Conservation (phyloP, 1,284 basidiomycete species). For the Fomitopsis schrenkii region DNA sequence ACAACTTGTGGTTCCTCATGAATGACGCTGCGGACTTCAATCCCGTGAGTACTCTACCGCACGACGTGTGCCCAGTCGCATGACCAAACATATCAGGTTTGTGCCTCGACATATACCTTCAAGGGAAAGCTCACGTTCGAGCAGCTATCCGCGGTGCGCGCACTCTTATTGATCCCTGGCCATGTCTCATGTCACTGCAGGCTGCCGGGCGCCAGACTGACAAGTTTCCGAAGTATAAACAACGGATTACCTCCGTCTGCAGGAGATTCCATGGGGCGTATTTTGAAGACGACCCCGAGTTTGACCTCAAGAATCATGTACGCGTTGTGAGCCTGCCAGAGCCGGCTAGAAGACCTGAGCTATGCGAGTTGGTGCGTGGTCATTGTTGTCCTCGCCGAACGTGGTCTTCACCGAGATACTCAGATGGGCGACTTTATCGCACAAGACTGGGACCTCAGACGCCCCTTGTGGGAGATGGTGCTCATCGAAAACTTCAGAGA, state of each 20-base stretch:
- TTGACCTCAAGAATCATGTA: conserved; percentile 22
- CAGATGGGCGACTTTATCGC: conserved; percentile 28
- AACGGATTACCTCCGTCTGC: conserved; percentile 20
- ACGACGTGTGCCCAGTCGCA: neutral
- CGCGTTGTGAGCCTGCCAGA: conserved; percentile 18
- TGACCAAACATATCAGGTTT: conserved; percentile 12
- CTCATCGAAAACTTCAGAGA: conserved; percentile 27
- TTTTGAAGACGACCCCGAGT: conserved; percentile 26
- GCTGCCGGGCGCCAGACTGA: conserved; percentile 10
- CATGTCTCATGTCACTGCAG: neutral
- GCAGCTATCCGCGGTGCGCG: conserved; percentile 13
- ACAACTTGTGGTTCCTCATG: conserved; percentile 28
- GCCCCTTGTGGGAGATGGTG: conserved; percentile 26
- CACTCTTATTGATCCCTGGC: neutral
- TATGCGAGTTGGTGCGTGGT: conserved; percentile 21
- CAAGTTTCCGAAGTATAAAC: conserved; percentile 26
- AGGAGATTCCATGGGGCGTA: conserved; percentile 22
- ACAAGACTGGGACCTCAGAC: conserved; percentile 25
- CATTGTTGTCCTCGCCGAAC: neutral
- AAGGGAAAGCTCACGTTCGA: conserved; percentile 18
- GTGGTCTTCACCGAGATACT: neutral
- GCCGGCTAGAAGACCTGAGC: conserved; percentile 23
- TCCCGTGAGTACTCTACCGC: conserved; percentile 15
- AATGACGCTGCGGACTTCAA: conserved; percentile 26
- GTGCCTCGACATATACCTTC: conserved; percentile 20